Conservation (phyloP, 176 grass and related monocot genomes). For the Carex scoparia region DNA sequence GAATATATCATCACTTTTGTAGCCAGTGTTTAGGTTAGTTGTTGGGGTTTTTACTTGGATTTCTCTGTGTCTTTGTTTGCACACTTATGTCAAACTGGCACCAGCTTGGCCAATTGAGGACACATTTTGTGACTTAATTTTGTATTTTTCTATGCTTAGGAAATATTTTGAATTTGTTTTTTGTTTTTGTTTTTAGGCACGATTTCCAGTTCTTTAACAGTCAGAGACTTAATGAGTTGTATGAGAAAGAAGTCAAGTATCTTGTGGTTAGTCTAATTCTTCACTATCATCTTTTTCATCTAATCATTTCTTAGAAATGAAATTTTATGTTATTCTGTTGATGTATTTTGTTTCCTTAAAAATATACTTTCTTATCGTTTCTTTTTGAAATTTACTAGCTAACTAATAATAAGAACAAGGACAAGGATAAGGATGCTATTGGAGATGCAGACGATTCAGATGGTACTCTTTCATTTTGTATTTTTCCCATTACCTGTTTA, state of each 20-base stretch:
- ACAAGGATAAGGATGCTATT: conserved; percentile 80
- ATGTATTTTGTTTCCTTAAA: background rate
- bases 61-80: background rate
- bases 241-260: conserved; percentile 98
- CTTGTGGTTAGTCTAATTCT: conserved; percentile 58
- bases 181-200: conserved; percentile 47
- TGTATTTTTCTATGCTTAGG: background rate
- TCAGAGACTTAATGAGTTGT: conserved; percentile 83
- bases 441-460: conserved; percentile 79
- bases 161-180: background rate
- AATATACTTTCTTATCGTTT: background rate
- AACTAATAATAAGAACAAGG: conserved; percentile 60
- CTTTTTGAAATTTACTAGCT: conserved; percentile 46
- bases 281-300: background rate
- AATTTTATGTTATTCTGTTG: background rate
- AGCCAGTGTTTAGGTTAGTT: background rate
- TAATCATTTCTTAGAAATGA: background rate
- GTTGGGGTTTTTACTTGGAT: background rate
- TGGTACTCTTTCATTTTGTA: conserved; percentile 38
- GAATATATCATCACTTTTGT: background rate
- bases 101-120: background rate
- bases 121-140: background rate
- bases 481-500: background rate
- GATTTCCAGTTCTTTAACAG: conserved; percentile 99
- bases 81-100: background rate